Evolutionary conservation across 2,329 filamentous ascomycete species (phyloP).

Genomic region (Colletotrichum sidae): DNA sequence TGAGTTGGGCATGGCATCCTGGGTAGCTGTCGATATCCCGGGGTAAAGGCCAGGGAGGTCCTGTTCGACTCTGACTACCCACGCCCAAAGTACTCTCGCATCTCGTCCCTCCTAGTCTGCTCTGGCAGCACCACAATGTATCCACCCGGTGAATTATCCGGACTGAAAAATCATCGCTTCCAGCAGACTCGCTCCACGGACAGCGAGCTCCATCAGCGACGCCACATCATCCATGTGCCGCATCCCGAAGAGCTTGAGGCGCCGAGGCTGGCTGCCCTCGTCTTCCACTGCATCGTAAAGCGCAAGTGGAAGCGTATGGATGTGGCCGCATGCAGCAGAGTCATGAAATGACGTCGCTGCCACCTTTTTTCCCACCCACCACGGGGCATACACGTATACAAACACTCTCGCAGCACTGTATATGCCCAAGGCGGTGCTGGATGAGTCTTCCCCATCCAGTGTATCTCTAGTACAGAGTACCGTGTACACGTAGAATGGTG

Average conservation of each 20-base stretch:
- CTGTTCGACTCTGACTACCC: constrained; percentile 21
- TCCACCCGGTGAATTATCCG: constrained; percentile 31
- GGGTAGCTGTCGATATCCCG: constrained; percentile 25
- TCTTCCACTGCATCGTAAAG: constrained; percentile 11
- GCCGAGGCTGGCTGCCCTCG: constrained; percentile 20
- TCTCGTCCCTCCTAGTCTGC: constrained; percentile 7
- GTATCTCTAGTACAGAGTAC: no score
- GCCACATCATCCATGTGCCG: constrained; percentile 32
- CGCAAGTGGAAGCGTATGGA: constrained; percentile 12
- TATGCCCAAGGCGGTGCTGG: constrained; percentile 10
- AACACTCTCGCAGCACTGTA: background rate
- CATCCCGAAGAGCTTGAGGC: constrained; percentile 23
- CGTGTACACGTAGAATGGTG: no score
- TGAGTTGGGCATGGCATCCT: constrained; percentile 29
- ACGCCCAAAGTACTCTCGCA: constrained; percentile 30
- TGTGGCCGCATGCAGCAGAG: constrained; percentile 7
- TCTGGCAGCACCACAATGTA: constrained; percentile 24
- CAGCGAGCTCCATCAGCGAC: constrained; percentile 11
- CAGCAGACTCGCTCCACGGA: constrained; percentile 7
- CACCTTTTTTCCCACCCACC: constrained; percentile 11
- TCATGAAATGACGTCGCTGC: constrained; percentile 27
- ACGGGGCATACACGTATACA: background rate
- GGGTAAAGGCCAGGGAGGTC: constrained; percentile 26
- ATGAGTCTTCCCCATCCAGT: background rate
- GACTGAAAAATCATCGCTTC: constrained; percentile 9